Conservation (phyloP, 148 eudicot genomes). For the Amaranthus cruentus region DNA sequence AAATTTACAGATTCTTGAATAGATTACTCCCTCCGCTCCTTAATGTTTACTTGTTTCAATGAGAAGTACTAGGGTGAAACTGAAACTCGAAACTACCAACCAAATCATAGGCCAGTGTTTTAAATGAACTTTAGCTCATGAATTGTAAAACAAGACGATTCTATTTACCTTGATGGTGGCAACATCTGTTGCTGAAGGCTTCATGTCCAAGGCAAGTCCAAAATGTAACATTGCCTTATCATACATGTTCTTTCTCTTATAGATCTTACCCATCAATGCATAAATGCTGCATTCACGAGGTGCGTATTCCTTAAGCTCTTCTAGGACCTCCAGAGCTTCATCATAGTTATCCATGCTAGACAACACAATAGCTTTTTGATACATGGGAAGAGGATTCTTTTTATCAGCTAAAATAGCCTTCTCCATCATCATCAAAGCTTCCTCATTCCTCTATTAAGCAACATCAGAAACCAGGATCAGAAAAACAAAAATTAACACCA, state of each 20-base stretch:
- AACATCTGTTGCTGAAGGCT: constrained; percentile 96
- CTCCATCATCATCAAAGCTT: constrained; percentile 87
- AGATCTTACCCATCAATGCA: constrained; percentile 93
- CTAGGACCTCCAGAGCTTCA: constrained; percentile 80
- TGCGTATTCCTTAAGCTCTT: constrained; percentile 90
- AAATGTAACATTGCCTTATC: constrained; percentile 97
- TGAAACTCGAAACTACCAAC: background rate
- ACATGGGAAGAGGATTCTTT: constrained; percentile 95
- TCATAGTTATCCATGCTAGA: constrained; percentile 68
- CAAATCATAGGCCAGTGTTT: constrained; percentile 4
- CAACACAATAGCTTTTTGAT: constrained; percentile 85
- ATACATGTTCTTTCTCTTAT: constrained; percentile 65
- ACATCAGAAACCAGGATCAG: background rate
- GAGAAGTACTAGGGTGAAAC: too few species aligned
- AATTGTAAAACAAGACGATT: background rate
- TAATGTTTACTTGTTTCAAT: too few species aligned
- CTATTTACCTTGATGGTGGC: constrained; percentile 81
- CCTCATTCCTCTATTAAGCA: constrained; percentile 63
- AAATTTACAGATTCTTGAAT: background rate
- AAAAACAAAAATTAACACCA: background rate
- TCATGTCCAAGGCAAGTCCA: constrained; percentile 91
- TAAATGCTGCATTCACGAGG: constrained; percentile 95
- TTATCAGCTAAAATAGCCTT: constrained; percentile 78
- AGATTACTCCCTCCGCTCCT: background rate
- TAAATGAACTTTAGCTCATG: background rate